These are phyloP conservation scores for Paracamarosporium sp. DNA, from an alignment of 2,329 filamentous ascomycete species.

Conservation along the genomic window DNA sequence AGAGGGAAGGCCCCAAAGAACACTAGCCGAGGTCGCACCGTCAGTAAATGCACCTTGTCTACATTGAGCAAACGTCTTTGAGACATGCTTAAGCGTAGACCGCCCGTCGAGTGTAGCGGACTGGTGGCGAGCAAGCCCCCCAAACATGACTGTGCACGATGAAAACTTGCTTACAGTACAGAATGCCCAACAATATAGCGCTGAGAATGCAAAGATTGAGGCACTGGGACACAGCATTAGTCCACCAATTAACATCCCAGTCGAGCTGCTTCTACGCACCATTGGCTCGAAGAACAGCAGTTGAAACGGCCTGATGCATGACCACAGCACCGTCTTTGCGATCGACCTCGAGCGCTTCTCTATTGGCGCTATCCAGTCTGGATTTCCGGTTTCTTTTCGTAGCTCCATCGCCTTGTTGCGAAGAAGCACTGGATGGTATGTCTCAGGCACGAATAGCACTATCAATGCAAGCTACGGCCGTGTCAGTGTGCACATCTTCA, in stretches of 20 bases:
- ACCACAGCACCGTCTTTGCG: conserved; percentile 55
- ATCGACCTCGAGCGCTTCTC: conserved; percentile 77
- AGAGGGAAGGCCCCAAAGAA: conserved; percentile 82
- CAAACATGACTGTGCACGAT: conserved; percentile 69
- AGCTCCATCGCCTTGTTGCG: conserved; percentile 73
- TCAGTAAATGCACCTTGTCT: conserved; percentile 4
- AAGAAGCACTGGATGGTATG: conserved; percentile 77
- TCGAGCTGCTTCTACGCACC: conserved; percentile 46
- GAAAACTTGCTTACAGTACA: conserved; percentile 66
- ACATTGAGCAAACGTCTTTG: not conserved
- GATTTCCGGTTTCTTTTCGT: conserved; percentile 78
- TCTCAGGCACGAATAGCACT: conserved; percentile 80
- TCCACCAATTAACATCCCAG: conserved; percentile 27
- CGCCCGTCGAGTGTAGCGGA: conserved; percentile 4
- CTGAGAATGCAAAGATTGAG: conserved; percentile 82
- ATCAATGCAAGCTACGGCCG: conserved; percentile 66
- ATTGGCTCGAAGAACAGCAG: conserved; percentile 84
- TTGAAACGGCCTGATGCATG: conserved; percentile 73
- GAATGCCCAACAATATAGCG: conserved; percentile 82
- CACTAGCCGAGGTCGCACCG: conserved; percentile 14
- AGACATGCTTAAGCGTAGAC: conserved; percentile 6
- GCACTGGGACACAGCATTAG: conserved; percentile 52
- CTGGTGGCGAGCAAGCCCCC: conserved; percentile 67
- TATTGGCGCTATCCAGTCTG: conserved; percentile 76
- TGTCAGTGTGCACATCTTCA: conserved; percentile 10